Percentiles rank a stretch among this genome's conserved stretches.
Conservation (phyloP, 1,139 yeast species). For the Magnusiomyces suaveolens region DNA sequence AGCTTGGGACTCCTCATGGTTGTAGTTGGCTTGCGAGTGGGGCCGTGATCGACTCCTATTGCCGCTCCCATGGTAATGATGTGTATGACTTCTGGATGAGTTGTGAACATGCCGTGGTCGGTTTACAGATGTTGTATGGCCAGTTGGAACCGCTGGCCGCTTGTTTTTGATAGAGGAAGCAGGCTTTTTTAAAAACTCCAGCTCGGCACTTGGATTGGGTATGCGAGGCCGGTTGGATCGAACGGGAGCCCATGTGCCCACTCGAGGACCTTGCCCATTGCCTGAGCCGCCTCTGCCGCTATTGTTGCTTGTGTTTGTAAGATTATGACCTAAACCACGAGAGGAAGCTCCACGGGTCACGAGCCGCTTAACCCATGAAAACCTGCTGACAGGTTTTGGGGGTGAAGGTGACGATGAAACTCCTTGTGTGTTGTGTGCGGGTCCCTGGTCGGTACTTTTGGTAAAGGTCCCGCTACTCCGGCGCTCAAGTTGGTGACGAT, state of each 20-base stretch:
- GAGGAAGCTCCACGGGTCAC: conserved; percentile 10
- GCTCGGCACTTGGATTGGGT: background rate
- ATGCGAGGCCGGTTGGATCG: background rate
- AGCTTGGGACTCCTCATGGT: background rate
- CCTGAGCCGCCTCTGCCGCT: background rate
- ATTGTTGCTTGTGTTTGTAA: background rate
- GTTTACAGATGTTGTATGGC: background rate
- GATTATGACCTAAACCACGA: background rate
- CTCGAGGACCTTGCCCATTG: background rate
- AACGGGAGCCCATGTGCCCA: background rate
- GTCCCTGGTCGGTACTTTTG: background rate
- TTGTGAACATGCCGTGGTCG: background rate
- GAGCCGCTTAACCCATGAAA: conserved; percentile 15
- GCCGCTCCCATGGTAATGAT: background rate
- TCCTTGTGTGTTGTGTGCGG: background rate
- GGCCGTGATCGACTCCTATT: background rate
- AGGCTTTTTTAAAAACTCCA: background rate
- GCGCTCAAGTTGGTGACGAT: background rate
- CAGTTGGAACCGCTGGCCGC: background rate
- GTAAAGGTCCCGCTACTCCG: background rate
- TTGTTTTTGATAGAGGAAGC: background rate
- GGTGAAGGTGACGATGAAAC: background rate
- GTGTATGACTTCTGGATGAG: background rate
- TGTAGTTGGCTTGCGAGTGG: background rate
- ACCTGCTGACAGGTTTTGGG: conserved; percentile 10